These are phyloP conservation scores for Botryotinia convoluta DNA, from an alignment of 2,329 filamentous ascomycete species.

Conservation along the genomic window DNA sequence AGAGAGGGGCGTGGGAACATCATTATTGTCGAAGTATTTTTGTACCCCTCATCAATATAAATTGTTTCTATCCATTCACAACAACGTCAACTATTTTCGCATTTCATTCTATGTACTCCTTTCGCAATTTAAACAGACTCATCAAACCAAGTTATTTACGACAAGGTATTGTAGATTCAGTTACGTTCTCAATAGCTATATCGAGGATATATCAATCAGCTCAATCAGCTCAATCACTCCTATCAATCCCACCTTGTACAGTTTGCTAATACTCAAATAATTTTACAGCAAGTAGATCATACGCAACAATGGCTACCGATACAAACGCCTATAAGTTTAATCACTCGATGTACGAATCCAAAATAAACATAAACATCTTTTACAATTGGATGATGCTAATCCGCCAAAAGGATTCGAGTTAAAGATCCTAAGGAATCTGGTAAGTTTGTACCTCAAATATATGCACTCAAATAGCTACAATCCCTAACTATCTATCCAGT, in stretches of 20 bases:
- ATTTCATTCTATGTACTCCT: slow-evolving; percentile 27
- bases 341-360: slow-evolving; percentile 70
- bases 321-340: slow-evolving; percentile 77
- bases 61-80: neutral
- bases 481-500: slow-evolving; percentile 46
- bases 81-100: neutral
- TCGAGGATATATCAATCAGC: neutral
- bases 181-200: slow-evolving; percentile 21
- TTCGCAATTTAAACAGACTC: slow-evolving; percentile 28
- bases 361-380: neutral
- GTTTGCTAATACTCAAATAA: slow-evolving; percentile 24
- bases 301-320: slow-evolving; percentile 59
- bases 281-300: slow-evolving; percentile 34
- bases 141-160: slow-evolving; percentile 26
- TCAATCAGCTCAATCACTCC: neutral
- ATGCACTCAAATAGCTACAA: neutral
- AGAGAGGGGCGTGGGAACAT: neutral
- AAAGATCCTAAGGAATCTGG: slow-evolving; percentile 85
- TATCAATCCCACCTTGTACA: neutral
- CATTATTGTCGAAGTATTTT: neutral
- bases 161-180: slow-evolving; percentile 27
- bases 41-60: neutral
- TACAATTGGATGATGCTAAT: slow-evolving; percentile 24
- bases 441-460: slow-evolving; percentile 38
- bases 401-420: slow-evolving; percentile 71